Base-by-base conservation (phyloP, 768 basidiomycete species). In the Tylopilus sp. region DNA sequence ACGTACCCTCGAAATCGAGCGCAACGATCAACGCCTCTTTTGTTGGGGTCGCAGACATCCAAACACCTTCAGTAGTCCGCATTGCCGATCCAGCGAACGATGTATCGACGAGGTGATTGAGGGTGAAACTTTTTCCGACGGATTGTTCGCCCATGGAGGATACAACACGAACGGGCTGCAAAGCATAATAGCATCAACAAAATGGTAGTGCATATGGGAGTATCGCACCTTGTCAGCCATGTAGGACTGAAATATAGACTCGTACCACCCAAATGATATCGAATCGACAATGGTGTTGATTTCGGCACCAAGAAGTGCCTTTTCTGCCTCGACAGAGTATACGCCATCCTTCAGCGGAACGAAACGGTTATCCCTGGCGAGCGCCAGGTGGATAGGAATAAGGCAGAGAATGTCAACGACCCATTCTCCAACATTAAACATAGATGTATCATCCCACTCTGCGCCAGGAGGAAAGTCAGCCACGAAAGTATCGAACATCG, bases 141-240 rank as follows among this genome's bases (percentile, higher is more conserved):
- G 82, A 84, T 63, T 84, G 84, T 59, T 84, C 83, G 6, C 82
- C 83, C 83, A 85, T 85, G 1, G 83, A 85, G 0, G 84, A 84
- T 3, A 85, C 81, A 4, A 84, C 83, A 46, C 77, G 79, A 16
- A 85, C 84, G 11, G 81, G 80, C 80, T 84, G 48, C 16, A 21
- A 46, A 50, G 45, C 36, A 25, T 4, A 10, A 0, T 1, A 56
- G 42, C 75, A 36, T 50, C 1, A 48, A 29, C 1, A 11, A 28
- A 6, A 5, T 0, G 17, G 19, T 34, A 19, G 11, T 33, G 5
- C 7, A 19, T n/a, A 10, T 2, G 21, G 1, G 24, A 41, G 21
- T 3, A 30, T 25, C 51, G 45, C 40, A 77, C 82, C 76, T 79
- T 85, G 21, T 70, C 68, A 1, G 78, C 78, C 78, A 80, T 77